A percentile compares a stretch with the other conserved stretches of the same genome.
Conservation (phyloP, 2,329 filamentous ascomycete genomes). For the Hypoxylon sp. region DNA sequence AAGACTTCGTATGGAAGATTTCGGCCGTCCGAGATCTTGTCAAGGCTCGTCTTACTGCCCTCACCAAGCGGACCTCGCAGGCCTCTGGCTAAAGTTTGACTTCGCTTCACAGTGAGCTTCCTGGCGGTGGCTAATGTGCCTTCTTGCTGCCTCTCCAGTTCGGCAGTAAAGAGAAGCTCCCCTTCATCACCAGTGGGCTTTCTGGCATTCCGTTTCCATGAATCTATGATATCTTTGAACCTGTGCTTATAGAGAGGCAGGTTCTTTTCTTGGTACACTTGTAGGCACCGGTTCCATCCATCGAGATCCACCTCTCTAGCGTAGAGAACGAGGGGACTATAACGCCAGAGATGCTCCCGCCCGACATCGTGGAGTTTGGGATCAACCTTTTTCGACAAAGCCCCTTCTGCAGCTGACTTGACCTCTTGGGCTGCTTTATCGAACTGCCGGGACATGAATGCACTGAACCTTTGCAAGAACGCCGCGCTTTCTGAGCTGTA, state of each 20-base stretch:
- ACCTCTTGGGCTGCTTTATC: conserved; percentile 79
- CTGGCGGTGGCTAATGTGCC: conserved; percentile 79
- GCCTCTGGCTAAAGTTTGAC: conserved; percentile 84
- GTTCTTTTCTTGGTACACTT: conserved; percentile 83
- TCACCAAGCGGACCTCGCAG: conserved; percentile 77
- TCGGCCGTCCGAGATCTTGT: conserved; percentile 73
- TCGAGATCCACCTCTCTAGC: conserved; percentile 83
- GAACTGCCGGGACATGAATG: conserved; percentile 86
- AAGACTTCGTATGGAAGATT: conserved; percentile 86
- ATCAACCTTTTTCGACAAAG: conserved; percentile 76
- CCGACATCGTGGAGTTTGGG: conserved; percentile 76
- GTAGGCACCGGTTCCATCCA: conserved; percentile 84
- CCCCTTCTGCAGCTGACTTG: conserved; percentile 71
- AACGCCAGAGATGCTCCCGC: conserved; percentile 84
- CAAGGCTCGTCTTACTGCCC: conserved; percentile 62
- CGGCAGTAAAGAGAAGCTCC: conserved; percentile 88
- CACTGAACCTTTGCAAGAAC: conserved; percentile 83
- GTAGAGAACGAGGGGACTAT: conserved; percentile 88
- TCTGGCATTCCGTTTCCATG: conserved; percentile 83
- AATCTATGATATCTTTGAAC: conserved; percentile 80
- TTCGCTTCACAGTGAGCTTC: conserved; percentile 93
- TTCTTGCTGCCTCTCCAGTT: conserved; percentile 86
- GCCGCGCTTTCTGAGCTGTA: conserved; percentile 81
- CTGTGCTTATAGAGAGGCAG: conserved; percentile 83
- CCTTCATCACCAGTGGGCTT: conserved; percentile 82